Conservation (phyloP, 2,329 filamentous ascomycete species). For the Aspergillus neotritici region DNA sequence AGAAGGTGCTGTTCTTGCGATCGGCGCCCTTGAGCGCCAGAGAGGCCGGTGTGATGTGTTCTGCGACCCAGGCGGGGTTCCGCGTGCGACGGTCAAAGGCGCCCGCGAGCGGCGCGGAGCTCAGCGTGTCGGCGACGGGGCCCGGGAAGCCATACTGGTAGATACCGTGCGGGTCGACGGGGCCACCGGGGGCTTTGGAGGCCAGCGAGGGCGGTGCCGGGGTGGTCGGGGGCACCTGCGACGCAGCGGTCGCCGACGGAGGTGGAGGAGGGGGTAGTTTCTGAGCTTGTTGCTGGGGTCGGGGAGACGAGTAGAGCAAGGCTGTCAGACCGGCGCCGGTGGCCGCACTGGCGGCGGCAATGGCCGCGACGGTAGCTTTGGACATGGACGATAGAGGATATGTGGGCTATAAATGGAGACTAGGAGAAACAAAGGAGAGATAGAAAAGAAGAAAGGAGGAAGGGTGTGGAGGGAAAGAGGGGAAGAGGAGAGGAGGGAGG, state of each 20-base stretch:
- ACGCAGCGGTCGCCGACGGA: constrained; percentile 34
- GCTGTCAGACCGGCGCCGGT: constrained; percentile 68
- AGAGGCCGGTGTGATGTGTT: constrained; percentile 91
- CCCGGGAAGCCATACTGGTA: constrained; percentile 90
- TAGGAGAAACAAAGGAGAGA: not conserved
- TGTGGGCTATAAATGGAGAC: not conserved
- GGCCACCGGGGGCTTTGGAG: constrained; percentile 29
- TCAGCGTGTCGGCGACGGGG: constrained; percentile 75
- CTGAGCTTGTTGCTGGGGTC: constrained; percentile 18
- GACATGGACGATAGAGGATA: constrained; percentile 54
- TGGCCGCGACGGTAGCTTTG: constrained; percentile 68
- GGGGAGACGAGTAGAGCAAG: constrained; percentile 58
- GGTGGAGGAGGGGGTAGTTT: constrained; percentile 21
- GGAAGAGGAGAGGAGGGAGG: not conserved
- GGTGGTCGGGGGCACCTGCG: constrained; percentile 19
- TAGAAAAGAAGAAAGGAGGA: constrained; percentile 2
- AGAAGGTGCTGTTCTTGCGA: constrained; percentile 74
- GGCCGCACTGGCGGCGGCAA: constrained; percentile 70
- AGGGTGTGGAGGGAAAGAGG: not conserved
- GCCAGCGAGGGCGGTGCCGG: constrained; percentile 27
- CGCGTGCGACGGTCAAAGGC: constrained; percentile 84
- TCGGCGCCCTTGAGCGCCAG: constrained; percentile 70
- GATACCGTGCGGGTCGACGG: constrained; percentile 68
- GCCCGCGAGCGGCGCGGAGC: constrained; percentile 70
- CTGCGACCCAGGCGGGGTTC: constrained; percentile 91